These are phyloP conservation scores for Scheffersomyces spartinae DNA, from an alignment of 805 yeast species.

Conservation along the genomic window DNA sequence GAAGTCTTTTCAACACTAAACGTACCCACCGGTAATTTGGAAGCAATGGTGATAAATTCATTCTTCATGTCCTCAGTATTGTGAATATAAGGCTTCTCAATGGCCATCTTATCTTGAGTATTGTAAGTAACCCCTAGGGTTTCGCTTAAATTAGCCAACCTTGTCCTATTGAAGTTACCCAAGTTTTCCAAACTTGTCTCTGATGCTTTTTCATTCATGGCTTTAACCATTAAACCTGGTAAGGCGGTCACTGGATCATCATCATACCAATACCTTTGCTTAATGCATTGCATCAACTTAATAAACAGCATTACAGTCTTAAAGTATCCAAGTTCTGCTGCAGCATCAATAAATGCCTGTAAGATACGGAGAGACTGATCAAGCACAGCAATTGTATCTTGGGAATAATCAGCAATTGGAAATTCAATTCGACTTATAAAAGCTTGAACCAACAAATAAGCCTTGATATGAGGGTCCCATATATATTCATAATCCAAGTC, in stretches of 20 bases:
- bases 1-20: constrained; percentile 27
- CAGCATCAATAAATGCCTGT: constrained; percentile 86
- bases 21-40: constrained; percentile 52
- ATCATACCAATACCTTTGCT: constrained; percentile 83
- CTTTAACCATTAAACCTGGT: constrained; percentile 32
- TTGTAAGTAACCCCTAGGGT: too few relatives aligned
- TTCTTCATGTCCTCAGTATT: constrained; percentile 31
- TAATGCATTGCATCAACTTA: constrained; percentile 70
- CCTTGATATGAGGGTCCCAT: constrained; percentile 84
- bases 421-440: constrained; percentile 60
- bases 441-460: constrained; percentile 63
- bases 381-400: constrained; percentile 84
- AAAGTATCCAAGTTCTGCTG: constrained; percentile 72
- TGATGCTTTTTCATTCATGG: background rate
- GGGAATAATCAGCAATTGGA: constrained; percentile 91
- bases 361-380: constrained; percentile 91
- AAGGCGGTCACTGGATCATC: constrained; percentile 51
- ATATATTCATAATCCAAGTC: constrained; percentile 49
- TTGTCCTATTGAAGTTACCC: too few relatives aligned
- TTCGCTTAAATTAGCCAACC: too few relatives aligned
- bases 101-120: background rate
- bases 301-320: constrained; percentile 51
- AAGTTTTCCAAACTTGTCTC: too few relatives aligned
- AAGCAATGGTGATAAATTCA: constrained; percentile 41
- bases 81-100: constrained; percentile 15